A percentile compares a stretch with the other conserved stretches of the same genome.
phyloP scores from a whole-genome alignment of 2,329 filamentous ascomycete species.

The Colletotrichum incanum region DNA sequence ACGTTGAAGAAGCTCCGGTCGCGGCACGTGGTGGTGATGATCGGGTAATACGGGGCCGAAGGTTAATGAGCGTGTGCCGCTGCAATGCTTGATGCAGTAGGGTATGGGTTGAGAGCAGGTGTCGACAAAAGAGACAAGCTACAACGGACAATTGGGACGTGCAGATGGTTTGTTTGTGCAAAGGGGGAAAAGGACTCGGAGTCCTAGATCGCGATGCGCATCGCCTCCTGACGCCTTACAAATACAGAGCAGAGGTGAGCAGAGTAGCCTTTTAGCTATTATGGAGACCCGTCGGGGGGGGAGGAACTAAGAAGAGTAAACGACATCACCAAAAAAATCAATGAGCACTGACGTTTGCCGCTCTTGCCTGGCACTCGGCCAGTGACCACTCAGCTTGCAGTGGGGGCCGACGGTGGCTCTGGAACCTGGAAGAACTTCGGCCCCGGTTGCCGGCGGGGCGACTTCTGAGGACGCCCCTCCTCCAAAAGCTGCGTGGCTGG shows the following conservation, averaged over 20 bases:
- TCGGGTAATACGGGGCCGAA: slow-evolving; percentile 24
- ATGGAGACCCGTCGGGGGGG: slow-evolving; percentile 24
- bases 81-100: neutral
- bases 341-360: slow-evolving; percentile 42
- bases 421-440: slow-evolving; percentile 40
- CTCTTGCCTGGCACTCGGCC: neutral
- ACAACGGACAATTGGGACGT: slow-evolving; percentile 25
- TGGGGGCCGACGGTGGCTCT: slow-evolving; percentile 22
- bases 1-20: slow-evolving; percentile 23
- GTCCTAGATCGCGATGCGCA: slow-evolving; percentile 36
- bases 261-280: slow-evolving; percentile 34
- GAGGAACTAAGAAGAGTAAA: slow-evolving; percentile 30
- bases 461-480: neutral
- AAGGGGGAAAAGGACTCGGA: slow-evolving; percentile 19
- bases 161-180: slow-evolving; percentile 14
- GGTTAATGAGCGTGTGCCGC: slow-evolving; percentile 12
- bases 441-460: slow-evolving; percentile 22
- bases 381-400: slow-evolving; percentile 29
- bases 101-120: neutral
- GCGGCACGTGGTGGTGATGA: slow-evolving; percentile 20
- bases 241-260: slow-evolving; percentile 38
- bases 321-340: slow-evolving; percentile 40
- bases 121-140: slow-evolving; percentile 14
- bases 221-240: slow-evolving; percentile 42
- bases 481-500: slow-evolving; percentile 4